phyloP scores from a whole-genome alignment of 441 rosid species.

The Brassica hybrid region DNA sequence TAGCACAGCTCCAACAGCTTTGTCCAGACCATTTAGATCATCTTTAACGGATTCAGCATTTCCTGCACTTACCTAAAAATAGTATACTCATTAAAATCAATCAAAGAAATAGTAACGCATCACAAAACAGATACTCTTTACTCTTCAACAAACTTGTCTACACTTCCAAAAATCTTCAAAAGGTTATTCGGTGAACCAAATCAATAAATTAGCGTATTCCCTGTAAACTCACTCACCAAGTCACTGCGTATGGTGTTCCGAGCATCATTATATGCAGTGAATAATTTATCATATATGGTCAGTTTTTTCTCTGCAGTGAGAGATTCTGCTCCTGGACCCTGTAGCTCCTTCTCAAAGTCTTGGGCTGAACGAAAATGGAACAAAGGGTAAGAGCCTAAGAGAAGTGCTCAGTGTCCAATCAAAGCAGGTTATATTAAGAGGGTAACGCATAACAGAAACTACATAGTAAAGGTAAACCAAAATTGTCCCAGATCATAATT shows the following conservation, averaged over 20 bases:
- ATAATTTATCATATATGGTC: conserved; percentile 76
- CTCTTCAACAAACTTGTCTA: conserved; percentile 15
- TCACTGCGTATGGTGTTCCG: conserved; percentile 92
- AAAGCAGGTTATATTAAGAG: conserved; percentile 17
- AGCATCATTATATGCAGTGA: conserved; percentile 93
- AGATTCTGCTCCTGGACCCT: conserved; percentile 74
- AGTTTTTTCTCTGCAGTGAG: conserved; percentile 84
- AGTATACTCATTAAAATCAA: conserved; percentile 39
- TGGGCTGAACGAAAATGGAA: conserved; percentile 72
- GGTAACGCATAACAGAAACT: conserved; percentile 9
- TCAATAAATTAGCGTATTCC: conserved; percentile 17
- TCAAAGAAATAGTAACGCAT: conserved; percentile 37
- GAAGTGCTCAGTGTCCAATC: conserved; percentile 24
- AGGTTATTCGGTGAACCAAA: conserved; percentile 4
- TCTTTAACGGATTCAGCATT: conserved; percentile 92
- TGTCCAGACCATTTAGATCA: conserved; percentile 93
- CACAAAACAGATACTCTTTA: neutral
- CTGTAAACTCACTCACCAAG: conserved; percentile 60
- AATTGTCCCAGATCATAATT: conserved; percentile 9
- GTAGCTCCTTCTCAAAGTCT: conserved; percentile 95
- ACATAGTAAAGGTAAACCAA: conserved; percentile 17
- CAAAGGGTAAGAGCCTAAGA: conserved; percentile 37
- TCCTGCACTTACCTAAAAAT: conserved; percentile 85
- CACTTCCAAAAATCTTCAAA: neutral
- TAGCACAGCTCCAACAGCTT: conserved; percentile 87